phyloP scores from a whole-genome alignment of 225 moss, liverwort and hornwort genomes.

The Sphagnum contortum region DNA sequence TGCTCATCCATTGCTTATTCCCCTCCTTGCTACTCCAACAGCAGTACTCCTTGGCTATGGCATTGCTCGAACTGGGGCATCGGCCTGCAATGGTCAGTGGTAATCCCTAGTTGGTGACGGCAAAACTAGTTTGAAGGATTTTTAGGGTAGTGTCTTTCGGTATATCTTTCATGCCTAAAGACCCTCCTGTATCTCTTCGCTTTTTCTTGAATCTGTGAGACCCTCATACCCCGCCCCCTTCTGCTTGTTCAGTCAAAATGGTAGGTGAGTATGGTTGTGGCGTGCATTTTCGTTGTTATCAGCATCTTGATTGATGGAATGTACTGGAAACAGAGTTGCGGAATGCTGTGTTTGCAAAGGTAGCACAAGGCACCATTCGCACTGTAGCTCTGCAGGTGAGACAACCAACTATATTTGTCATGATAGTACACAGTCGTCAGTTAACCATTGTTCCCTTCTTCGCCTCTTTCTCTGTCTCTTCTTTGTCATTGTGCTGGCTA shows the following conservation, averaged over 20 bases:
- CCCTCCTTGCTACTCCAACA: slow-evolving; percentile 76
- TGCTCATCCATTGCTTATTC: slow-evolving; percentile 27
- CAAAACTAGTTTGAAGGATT: background rate
- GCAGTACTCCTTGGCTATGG: slow-evolving; percentile 94
- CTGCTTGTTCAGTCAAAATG: background rate
- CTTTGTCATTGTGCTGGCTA: too few relatives aligned
- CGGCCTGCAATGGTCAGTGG: slow-evolving; percentile 85
- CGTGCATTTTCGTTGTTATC: too few relatives aligned
- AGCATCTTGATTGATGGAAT: slow-evolving; percentile 26
- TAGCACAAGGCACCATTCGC: slow-evolving; percentile 98
- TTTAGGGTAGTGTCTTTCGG: too few relatives aligned
- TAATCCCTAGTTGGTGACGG: background rate
- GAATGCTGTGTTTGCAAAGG: slow-evolving; percentile 98
- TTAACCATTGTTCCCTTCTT: background rate
- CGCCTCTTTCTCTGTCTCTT: background rate
- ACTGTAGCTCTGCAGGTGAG: slow-evolving; percentile 92
- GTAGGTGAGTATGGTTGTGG: background rate
- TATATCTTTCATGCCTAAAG: too few relatives aligned
- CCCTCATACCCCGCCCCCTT: background rate
- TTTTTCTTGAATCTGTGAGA: too few relatives aligned
- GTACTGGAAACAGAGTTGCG: slow-evolving; percentile 83
- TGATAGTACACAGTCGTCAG: too few relatives aligned
- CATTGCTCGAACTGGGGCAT: slow-evolving; percentile 87
- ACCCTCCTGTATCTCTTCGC: too few relatives aligned
- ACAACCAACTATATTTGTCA: background rate